Evolutionary conservation across 1,284 basidiomycete genomes (phyloP), one percentile per base, ranked within the genome.

Genomic region (Xanthoconium separans): DNA sequence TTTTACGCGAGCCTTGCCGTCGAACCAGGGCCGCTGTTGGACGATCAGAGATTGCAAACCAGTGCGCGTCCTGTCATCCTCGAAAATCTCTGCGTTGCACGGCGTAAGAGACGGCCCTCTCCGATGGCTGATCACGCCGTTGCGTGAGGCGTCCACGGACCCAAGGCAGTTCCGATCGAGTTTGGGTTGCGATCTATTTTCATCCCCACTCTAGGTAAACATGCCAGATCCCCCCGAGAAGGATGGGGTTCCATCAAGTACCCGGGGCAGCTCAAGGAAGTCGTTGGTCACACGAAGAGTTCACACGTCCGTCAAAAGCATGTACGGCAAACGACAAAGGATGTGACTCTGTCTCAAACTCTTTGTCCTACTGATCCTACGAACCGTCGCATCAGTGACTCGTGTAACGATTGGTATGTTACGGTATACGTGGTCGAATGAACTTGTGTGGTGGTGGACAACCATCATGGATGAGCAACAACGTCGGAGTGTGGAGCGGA

Each of bases 351-450:
- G 24, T 24, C n/a, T n/a, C n/a, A n/a, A n/a, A n/a, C n/a, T n/a
- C n/a, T n/a, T n/a, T n/a, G n/a, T n/a, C n/a, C n/a, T n/a, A n/a
- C n/a, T n/a, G n/a, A 6, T 24, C 24, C 24, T 24, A 24, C 6
- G 24, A 24, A 24, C 24, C 24, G n/a, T n/a, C 24, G 24, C 33
- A 34, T 15, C 33, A 34, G 33, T 34, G 15, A 24, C 24, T 24
- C n/a, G n/a, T n/a, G 50, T 61, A 47, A 30, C 40, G 37, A 50
- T 36, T 42, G 18, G 29, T 12, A 33, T 10, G 41, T 58, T 61
- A 53, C 43, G 61, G 42, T 44, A 62, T 40, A 1, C 6, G 1
- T 16, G 5, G 42, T 41, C 4, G 20, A 44, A 40, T 27, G 22
- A 45, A 15, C 18, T 9, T 6, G 44, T 42, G 34, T 54, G 48